Evolutionary conservation across 352 stramenopile genomes (phyloP).

Genomic region (Phytophthora ramorum): DNA sequence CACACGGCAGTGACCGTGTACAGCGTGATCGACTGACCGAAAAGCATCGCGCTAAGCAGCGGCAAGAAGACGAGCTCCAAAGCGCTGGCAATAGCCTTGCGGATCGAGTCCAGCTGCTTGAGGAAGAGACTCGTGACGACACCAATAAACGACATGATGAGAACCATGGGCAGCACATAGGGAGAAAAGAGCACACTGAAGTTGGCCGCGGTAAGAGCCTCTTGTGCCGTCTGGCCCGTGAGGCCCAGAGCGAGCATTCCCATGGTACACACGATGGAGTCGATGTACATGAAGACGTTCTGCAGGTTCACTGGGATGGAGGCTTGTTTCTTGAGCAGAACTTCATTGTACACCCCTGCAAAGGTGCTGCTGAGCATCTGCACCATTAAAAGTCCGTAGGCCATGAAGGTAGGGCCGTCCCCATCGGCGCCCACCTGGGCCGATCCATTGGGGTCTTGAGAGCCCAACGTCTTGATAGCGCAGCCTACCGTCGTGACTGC

Average conservation of each 20-base stretch:
- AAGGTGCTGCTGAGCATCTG: constrained; percentile 88
- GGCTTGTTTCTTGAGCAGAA: constrained; percentile 79
- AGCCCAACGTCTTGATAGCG: constrained; percentile 79
- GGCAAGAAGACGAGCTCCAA: constrained; percentile 80
- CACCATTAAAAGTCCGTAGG: constrained; percentile 68
- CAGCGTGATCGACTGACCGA: constrained; percentile 64
- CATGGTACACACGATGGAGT: constrained; percentile 80
- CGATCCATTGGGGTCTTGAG: constrained; percentile 25
- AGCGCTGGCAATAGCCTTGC: constrained; percentile 81
- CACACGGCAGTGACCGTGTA: constrained; percentile 62
- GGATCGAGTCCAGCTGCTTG: constrained; percentile 80
- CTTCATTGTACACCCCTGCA: constrained; percentile 86
- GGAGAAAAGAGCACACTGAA: constrained; percentile 71
- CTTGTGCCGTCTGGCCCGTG: constrained; percentile 68
- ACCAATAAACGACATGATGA: constrained; percentile 86
- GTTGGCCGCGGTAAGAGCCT: constrained; percentile 59
- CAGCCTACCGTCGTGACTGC: constrained; percentile 75
- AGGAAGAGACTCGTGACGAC: constrained; percentile 86
- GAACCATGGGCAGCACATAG: constrained; percentile 79
- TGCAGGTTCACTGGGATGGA: constrained; percentile 79
- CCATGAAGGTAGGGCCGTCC: constrained; percentile 39
- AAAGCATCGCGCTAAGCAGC: constrained; percentile 67
- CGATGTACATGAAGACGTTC: constrained; percentile 88
- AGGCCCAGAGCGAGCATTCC: constrained; percentile 71
- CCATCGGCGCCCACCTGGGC: constrained; percentile 10